These are phyloP conservation scores for Pseudogymnoascus sp. DNA, from an alignment of 2,329 filamentous ascomycete species.

Conservation along the genomic window DNA sequence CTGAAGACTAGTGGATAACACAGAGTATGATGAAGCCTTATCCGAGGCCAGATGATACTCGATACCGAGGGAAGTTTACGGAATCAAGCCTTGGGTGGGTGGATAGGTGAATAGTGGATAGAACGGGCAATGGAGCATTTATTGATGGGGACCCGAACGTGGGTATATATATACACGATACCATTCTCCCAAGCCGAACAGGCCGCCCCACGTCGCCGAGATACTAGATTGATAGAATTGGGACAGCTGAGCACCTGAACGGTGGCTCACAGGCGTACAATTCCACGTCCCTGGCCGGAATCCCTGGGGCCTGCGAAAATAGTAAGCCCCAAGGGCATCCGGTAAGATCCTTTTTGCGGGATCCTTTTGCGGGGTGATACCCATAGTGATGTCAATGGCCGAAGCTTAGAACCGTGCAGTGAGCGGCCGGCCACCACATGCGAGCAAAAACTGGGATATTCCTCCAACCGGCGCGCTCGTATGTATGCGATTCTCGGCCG, in stretches of 20 bases:
- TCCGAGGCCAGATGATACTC: background rate
- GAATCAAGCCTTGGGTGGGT: background rate
- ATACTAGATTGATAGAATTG: background rate
- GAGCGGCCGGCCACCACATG: background rate
- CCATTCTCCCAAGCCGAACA: background rate
- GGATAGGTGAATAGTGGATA: background rate
- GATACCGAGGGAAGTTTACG: background rate
- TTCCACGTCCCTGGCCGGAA: background rate
- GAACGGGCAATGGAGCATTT: background rate
- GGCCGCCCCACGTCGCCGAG: background rate
- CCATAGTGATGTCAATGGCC: slow-evolving; percentile 2
- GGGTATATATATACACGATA: background rate
- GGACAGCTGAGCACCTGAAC: background rate
- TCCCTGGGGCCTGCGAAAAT: background rate
- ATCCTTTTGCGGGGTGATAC: background rate
- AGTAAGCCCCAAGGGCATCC: background rate
- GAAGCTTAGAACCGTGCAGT: background rate
- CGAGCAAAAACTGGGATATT: slow-evolving; percentile 1
- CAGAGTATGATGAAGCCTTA: background rate
- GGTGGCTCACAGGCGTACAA: background rate
- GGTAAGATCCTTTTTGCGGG: background rate
- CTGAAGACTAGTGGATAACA: background rate
- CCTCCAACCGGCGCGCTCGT: background rate
- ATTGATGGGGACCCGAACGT: background rate
- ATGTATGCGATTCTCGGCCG: background rate